Percentiles rank a stretch among this genome's conserved stretches.
Evolutionary conservation across 176 grass and related monocot genomes (phyloP).

Genomic region (Triticum urartu): DNA sequence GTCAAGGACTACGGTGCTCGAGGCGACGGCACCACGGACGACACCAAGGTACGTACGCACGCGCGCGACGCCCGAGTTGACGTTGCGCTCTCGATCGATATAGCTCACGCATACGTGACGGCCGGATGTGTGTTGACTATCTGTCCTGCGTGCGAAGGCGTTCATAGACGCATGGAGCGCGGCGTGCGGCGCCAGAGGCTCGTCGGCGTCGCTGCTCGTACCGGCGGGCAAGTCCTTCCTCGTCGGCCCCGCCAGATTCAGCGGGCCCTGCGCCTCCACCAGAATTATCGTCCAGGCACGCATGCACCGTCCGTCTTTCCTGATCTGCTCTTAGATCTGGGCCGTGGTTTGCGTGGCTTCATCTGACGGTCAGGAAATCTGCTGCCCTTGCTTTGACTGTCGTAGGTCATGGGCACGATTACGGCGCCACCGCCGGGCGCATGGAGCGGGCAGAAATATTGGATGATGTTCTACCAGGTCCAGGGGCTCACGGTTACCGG

Average conservation of each 20-base stretch:
- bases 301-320: neutral
- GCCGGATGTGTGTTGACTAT: neutral
- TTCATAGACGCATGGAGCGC: slow-evolving; percentile 39
- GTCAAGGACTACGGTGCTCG: slow-evolving; percentile 42
- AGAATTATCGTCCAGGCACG: slow-evolving; percentile 41
- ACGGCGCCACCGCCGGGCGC: slow-evolving; percentile 26
- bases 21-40: slow-evolving; percentile 47
- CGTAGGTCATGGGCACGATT: slow-evolving; percentile 33
- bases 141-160: slow-evolving; percentile 18
- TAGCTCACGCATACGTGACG: too few relatives aligned
- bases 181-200: slow-evolving; percentile 25
- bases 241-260: slow-evolving; percentile 34
- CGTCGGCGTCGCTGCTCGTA: slow-evolving; percentile 27
- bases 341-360: neutral
- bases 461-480: slow-evolving; percentile 41
- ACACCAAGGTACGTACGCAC: slow-evolving; percentile 39
- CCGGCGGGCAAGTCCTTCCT: slow-evolving; percentile 33
- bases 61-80: neutral
- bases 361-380: neutral
- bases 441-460: slow-evolving; percentile 1
- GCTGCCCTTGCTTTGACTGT: neutral
- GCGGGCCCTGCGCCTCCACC: slow-evolving; percentile 39
- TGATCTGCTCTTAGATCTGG: neutral
- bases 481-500: slow-evolving; percentile 45
- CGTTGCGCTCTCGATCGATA: too few relatives aligned